Evolutionary conservation across 225 moss, liverwort and hornwort species (phyloP), one percentile per base, ranked within the genome.

Genomic region (Thuidium tamariscinum): DNA sequence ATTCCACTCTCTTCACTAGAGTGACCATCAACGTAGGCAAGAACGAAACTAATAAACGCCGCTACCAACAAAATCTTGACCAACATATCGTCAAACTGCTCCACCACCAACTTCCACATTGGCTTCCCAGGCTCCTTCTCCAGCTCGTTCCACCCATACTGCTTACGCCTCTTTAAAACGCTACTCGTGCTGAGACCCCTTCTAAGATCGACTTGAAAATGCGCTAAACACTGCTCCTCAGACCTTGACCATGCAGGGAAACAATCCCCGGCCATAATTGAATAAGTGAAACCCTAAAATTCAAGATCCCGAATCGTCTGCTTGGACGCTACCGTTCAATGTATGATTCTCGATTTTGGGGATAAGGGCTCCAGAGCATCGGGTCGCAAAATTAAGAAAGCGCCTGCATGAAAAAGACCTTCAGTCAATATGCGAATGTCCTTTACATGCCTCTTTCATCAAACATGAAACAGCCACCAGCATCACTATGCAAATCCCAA

Each of bases 11-110:
- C 94, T 12, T 86, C 92, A 49, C 68, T 36, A 56, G 87, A 81
- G 63, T 96, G 91, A 69, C 95, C 95, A 75, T 96, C 98, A 19
- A 96, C 69, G 73, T 90, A 98, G 4, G 98, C 96, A 63, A 98
- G 93, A 44, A 96, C 59, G 64, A 98, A 94, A 64, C 95, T 95
- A 20, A 96, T 93, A 34, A 95, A 84, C 16, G 98, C 98, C 39
- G 98, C 98, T 25, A 74, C 90, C 74, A 98, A 86, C 62, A 98
- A 87, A 79, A 98, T 98, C 87, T 95, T 95, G 25, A 98, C 95
- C 82, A 98, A 85, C 95, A 94, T 94, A 89, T 98, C 98, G 70
- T 98, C 98, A 85, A 98, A 98, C 94, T 98, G 98, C 91, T 94
- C 98, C 89, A 98, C 74, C 2, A 98, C 98, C 69, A 98, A 90